These are phyloP conservation scores for Stachybotrys chlorohalonatus DNA, from an alignment of 2,329 filamentous ascomycete genomes.

Conservation along the genomic window DNA sequence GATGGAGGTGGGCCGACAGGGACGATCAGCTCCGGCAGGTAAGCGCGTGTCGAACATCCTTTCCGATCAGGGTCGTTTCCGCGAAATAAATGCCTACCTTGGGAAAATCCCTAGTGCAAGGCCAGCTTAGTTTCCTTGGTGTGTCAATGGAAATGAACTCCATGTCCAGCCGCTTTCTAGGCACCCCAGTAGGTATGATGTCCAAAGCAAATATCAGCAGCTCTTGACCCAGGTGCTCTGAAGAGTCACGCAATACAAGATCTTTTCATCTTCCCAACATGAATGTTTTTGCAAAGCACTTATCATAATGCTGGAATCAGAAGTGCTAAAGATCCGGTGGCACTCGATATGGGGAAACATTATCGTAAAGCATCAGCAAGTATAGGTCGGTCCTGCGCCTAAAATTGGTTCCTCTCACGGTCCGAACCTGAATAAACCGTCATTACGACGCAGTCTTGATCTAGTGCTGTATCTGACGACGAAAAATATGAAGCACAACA, in stretches of 20 bases:
- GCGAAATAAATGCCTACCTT: not conserved
- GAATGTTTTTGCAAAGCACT: not conserved
- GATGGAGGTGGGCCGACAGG: not conserved
- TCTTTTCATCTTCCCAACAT: not conserved
- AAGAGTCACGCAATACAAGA: not conserved
- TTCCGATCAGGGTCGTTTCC: not conserved
- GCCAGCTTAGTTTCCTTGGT: not conserved
- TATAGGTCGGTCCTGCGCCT: not conserved
- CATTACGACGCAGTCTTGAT: too few species aligned
- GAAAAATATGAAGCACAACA: too few species aligned
- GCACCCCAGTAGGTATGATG: not conserved
- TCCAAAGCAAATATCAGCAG: not conserved
- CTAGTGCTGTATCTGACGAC: too few species aligned
- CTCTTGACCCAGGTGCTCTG: not conserved
- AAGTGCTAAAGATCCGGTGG: not conserved
- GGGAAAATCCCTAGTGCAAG: not conserved
- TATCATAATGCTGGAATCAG: not conserved
- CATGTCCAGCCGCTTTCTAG: not conserved
- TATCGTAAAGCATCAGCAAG: not conserved
- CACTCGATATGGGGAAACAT: not conserved
- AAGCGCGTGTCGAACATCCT: not conserved
- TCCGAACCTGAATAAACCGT: too few species aligned
- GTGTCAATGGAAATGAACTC: not conserved
- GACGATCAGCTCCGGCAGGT: not conserved
- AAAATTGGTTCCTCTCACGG: not conserved